Percentiles rank a stretch among this genome's conserved stretches.
Evolutionary conservation across 352 stramenopile genomes (phyloP).

Genomic region (Halophytophthora batemanensis): DNA sequence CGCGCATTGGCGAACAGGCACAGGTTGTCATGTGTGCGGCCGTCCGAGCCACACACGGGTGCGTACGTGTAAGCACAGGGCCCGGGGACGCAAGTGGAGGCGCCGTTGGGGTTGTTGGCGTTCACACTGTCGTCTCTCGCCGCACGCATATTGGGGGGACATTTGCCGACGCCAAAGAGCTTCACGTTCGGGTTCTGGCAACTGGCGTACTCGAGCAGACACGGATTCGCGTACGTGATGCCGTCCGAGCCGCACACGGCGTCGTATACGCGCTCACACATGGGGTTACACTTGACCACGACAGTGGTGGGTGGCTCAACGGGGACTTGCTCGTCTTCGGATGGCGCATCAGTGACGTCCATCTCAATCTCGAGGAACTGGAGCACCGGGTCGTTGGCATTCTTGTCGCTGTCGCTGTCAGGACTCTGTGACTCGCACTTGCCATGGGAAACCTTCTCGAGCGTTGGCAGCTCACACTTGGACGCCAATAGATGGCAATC

Average conservation of each 20-base stretch:
- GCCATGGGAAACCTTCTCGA: slow-evolving; percentile 41
- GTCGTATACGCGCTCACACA: slow-evolving; percentile 42
- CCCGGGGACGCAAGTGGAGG: slow-evolving; percentile 31
- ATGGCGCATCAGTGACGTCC: background rate
- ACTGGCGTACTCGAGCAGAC: slow-evolving; percentile 43
- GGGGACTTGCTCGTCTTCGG: slow-evolving; percentile 8
- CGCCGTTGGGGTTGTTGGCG: slow-evolving; percentile 2
- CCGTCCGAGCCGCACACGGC: slow-evolving; percentile 62
- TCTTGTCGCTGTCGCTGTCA: background rate
- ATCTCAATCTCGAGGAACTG: slow-evolving; percentile 14
- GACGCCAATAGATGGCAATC: slow-evolving; percentile 41
- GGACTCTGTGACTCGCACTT: slow-evolving; percentile 11
- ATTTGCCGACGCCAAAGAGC: slow-evolving; percentile 41
- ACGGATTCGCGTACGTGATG: slow-evolving; percentile 62
- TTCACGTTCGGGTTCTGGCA: slow-evolving; percentile 39
- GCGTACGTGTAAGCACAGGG: slow-evolving; percentile 35
- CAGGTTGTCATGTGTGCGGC: slow-evolving; percentile 35
- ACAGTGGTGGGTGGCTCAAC: background rate
- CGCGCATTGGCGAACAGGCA: slow-evolving; percentile 37
- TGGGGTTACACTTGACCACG: slow-evolving; percentile 41
- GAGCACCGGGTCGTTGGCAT: slow-evolving; percentile 1
- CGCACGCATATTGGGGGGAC: slow-evolving; percentile 21
- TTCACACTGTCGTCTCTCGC: slow-evolving; percentile 8
- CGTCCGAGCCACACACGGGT: slow-evolving; percentile 39
- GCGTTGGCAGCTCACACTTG: slow-evolving; percentile 41